Percentiles rank a stretch among this genome's conserved stretches.
Evolutionary conservation across 495 filamentous ascomycete genomes (phyloP).

Genomic region (Penicillium crystallinum): DNA sequence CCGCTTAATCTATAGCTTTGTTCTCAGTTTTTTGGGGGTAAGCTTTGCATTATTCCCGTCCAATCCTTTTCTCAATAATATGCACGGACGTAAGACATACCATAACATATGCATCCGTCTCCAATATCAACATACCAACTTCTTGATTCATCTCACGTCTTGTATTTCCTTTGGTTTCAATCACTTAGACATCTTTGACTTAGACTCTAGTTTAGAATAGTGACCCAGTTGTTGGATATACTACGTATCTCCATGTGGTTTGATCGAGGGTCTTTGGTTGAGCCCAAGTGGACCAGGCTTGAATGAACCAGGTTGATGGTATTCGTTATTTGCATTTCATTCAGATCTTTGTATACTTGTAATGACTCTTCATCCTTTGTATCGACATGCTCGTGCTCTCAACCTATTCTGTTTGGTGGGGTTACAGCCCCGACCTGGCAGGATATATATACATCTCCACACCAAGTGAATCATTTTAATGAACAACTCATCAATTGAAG

Average conservation of each 20-base stretch:
- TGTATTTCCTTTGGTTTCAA: neutral
- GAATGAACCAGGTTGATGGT: conserved; percentile 1
- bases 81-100: neutral
- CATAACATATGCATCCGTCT: conserved; percentile 3
- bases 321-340: neutral
- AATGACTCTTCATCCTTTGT: neutral
- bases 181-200: neutral
- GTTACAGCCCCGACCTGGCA: too few relatives aligned
- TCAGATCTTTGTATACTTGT: neutral
- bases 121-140: neutral
- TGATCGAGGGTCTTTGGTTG: neutral
- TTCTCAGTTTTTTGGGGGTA: conserved; percentile 6
- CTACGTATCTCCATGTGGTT: neutral
- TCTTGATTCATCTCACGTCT: neutral
- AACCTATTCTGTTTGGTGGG: too few relatives aligned
- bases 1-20: conserved; percentile 17
- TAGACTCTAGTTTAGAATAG: neutral
- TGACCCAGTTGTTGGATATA: neutral
- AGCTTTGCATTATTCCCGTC: conserved; percentile 4
- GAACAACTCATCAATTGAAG: too few relatives aligned
- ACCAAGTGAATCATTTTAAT: too few relatives aligned
- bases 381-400: too few relatives aligned
- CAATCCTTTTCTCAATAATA: conserved; percentile 11
- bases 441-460: too few relatives aligned
- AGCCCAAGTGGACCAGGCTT: neutral